Evolutionary conservation across 2,329 filamentous ascomycete genomes (phyloP), one percentile per base, ranked within the genome.

Genomic region (Botryotinia globosa): DNA sequence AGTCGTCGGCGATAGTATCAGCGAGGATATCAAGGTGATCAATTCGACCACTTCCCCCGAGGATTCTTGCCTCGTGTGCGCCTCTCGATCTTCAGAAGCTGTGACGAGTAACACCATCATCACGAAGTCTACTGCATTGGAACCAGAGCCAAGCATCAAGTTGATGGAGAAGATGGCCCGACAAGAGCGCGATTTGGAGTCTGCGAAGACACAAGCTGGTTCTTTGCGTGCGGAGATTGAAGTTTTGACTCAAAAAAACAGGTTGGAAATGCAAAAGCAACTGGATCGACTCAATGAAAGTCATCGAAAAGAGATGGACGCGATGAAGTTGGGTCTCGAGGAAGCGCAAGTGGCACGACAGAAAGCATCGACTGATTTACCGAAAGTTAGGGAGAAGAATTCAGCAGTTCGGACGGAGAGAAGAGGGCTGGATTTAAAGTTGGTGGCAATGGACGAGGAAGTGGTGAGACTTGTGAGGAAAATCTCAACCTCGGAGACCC

Each of bases 21-120:
- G 1, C 14, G 44, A 65, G 7, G 20, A 4, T 1, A 37, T 37
- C 22, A 51, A 29, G 8, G 16, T 20, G 32, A n/a, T 4, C 4
- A 20, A n/a, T 0, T 37, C 45, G 16, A 20, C 45, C 5, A 29
- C 0, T 6, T 20, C 32, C 1, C 1, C 20, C 2, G 22, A 37
- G 1, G 14, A 20, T 39, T 12, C 22, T 16, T 51, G 29, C 7
- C 2, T 39, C 7, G 14, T 37, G 20, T 66, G 32, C 4, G n/a
- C 2, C 3, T 51, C 63, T 37, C 45, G n/a, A n/a, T 7, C 22
- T 20, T 39, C 48, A 51, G 22, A 6, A 37, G 16, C 4, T 16
- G 16, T 51, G 5, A 16, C 25, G 9, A n/a, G 63, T 4, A 20
- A 37, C 4, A 37, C 6, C 16, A 18, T 1, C 4, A 9, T 29